Percentiles rank a stretch among this genome's conserved stretches.
Evolutionary conservation across 305 asterid genomes (phyloP).

Genomic region (Ajuga reptans): DNA sequence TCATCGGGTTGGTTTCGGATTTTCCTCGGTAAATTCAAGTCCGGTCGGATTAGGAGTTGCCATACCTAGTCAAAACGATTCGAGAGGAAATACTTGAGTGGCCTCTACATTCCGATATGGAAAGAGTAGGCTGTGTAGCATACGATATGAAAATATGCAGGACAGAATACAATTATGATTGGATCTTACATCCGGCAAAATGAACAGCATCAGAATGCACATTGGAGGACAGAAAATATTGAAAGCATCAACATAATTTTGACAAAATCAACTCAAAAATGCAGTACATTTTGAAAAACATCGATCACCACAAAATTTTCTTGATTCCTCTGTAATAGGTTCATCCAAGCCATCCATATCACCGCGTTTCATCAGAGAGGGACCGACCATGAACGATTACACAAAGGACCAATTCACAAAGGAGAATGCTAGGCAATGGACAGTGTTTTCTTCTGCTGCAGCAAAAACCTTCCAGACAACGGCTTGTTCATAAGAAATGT

Average conservation of each 20-base stretch:
- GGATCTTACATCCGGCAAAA: no score
- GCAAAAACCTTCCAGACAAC: slow-evolving; percentile 83
- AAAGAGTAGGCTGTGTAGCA: no score
- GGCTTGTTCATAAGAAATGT: slow-evolving; percentile 73
- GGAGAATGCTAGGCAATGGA: slow-evolving; percentile 78
- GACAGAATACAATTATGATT: no score
- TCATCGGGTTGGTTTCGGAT: no score
- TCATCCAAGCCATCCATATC: neutral
- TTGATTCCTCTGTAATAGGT: neutral
- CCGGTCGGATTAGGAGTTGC: no score
- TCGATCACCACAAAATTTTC: slow-evolving; percentile 27
- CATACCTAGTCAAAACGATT: no score
- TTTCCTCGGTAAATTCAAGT: no score
- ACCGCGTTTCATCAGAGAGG: neutral
- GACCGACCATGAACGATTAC: slow-evolving; percentile 13
- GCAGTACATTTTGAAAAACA: slow-evolving; percentile 16
- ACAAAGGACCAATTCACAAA: slow-evolving; percentile 89
- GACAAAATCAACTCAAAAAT: slow-evolving; percentile 18
- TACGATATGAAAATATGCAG: no score
- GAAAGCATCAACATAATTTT: neutral
- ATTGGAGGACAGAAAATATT: slow-evolving; percentile 7
- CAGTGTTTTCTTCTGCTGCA: slow-evolving; percentile 49
- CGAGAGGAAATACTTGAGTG: no score
- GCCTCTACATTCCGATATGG: no score
- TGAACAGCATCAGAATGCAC: slow-evolving; percentile 20